These are phyloP conservation scores for Tetrahymena thermophila DNA, from an alignment of 73 alveolate genomes.

Conservation along the genomic window DNA sequence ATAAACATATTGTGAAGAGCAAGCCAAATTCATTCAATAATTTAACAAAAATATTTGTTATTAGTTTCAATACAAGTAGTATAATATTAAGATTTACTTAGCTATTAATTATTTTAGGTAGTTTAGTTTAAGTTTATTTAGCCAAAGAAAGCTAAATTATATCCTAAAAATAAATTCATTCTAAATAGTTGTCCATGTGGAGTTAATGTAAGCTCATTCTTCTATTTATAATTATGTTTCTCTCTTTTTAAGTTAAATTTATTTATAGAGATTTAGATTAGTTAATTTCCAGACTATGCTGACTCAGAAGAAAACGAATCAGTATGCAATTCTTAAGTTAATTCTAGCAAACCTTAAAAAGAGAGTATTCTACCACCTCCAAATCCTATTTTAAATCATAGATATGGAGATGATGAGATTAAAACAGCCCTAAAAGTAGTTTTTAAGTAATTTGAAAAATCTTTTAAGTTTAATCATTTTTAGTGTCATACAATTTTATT, in stretches of 20 bases:
- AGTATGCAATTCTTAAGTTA: not conserved
- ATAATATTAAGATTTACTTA: not conserved
- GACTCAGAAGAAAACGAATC: not conserved
- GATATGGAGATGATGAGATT: not conserved
- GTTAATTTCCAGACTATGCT: not conserved
- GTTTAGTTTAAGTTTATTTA: not conserved
- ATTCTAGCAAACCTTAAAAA: not conserved
- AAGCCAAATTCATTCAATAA: not conserved
- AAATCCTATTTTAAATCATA: not conserved
- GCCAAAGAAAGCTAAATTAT: not conserved
- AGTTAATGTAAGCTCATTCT: not conserved
- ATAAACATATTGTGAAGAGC: no score
- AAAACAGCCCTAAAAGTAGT: not conserved
- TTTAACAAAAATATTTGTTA: not conserved
- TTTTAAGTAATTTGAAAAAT: not conserved
- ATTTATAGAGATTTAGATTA: not conserved
- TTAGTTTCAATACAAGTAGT: not conserved
- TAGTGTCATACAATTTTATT: not conserved
- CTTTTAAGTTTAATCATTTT: not conserved
- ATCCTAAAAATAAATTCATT: not conserved
- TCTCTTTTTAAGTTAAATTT: not conserved
- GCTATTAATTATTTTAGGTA: not conserved
- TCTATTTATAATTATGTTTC: not conserved
- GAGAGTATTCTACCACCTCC: not conserved
- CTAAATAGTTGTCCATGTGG: not conserved